These are phyloP conservation scores for Rosa multiflora DNA, from an alignment of 306 rosid species.

Conservation along the genomic window DNA sequence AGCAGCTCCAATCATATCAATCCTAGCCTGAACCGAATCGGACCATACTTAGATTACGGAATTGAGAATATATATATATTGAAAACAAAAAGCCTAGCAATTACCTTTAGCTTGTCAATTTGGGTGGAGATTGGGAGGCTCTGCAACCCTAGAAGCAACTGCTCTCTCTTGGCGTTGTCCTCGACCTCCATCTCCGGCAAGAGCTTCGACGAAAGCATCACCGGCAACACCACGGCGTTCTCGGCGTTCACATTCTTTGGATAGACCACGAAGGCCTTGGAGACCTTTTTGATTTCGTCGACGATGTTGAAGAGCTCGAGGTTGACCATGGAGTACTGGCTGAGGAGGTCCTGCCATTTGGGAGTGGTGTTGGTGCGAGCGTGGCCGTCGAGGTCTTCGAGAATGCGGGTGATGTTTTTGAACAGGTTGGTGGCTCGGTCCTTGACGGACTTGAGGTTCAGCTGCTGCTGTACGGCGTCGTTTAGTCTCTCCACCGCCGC, in stretches of 20 bases:
- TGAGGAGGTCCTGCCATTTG: conserved; percentile 87
- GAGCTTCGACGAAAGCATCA: conserved; percentile 82
- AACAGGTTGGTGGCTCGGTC: conserved; percentile 73
- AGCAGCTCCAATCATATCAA: conserved; percentile 87
- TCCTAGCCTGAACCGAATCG: conserved; percentile 49
- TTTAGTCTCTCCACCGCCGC: conserved; percentile 56
- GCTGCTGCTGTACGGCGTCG: conserved; percentile 80
- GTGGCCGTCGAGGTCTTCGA: conserved; percentile 76
- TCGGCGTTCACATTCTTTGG: conserved; percentile 88
- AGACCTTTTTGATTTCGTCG: conserved; percentile 84
- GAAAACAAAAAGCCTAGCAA: not conserved
- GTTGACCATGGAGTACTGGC: conserved; percentile 93
- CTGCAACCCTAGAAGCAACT: conserved; percentile 82
- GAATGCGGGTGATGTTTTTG: conserved; percentile 81
- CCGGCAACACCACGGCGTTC: conserved; percentile 76
- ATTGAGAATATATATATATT: not conserved
- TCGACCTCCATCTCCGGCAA: conserved; percentile 93
- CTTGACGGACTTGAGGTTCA: conserved; percentile 75
- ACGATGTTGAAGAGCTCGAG: conserved; percentile 93
- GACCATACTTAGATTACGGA: not conserved
- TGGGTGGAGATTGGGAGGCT: conserved; percentile 68
- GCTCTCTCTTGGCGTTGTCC: conserved; percentile 70
- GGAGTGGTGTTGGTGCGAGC: conserved; percentile 77
- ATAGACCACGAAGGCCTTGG: conserved; percentile 78
- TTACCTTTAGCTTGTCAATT: conserved; percentile 76